These are phyloP conservation scores for Zymoseptoria tritici DNA, from an alignment of 2,329 filamentous ascomycete species.

Conservation along the genomic window DNA sequence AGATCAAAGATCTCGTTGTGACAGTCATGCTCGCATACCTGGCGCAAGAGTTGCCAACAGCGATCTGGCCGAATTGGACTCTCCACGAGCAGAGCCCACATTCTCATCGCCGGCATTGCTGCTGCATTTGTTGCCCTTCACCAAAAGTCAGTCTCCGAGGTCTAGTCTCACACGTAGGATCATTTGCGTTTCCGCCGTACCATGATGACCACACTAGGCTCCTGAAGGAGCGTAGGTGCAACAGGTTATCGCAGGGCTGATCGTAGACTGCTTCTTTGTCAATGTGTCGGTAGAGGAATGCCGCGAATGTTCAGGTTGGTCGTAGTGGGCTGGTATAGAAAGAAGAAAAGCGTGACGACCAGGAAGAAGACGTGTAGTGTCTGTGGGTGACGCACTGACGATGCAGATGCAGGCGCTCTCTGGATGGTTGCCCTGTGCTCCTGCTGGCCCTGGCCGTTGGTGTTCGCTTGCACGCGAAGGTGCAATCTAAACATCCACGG, in stretches of 20 bases:
- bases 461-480: background rate
- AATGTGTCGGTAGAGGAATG: background rate
- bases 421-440: background rate
- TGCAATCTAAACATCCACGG: background rate
- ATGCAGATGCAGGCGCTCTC: background rate
- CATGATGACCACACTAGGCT: background rate
- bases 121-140: background rate
- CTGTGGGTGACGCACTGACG: background rate
- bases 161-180: background rate
- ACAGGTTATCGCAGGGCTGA: background rate
- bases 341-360: background rate
- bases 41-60: constrained; percentile 31
- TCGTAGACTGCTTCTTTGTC: background rate
- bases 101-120: constrained; percentile 16
- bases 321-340: background rate
- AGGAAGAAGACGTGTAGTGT: background rate
- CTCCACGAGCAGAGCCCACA: constrained; percentile 18
- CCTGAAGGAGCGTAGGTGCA: background rate
- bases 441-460: background rate
- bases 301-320: background rate
- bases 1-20: background rate
- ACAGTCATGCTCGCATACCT: background rate
- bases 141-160: background rate
- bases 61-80: constrained; percentile 25
- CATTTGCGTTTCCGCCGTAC: background rate